Evolutionary conservation across 2,329 filamentous ascomycete species (phyloP), one percentile per base, ranked within the genome.

Genomic region (Stagonosporopsis tanaceti): DNA sequence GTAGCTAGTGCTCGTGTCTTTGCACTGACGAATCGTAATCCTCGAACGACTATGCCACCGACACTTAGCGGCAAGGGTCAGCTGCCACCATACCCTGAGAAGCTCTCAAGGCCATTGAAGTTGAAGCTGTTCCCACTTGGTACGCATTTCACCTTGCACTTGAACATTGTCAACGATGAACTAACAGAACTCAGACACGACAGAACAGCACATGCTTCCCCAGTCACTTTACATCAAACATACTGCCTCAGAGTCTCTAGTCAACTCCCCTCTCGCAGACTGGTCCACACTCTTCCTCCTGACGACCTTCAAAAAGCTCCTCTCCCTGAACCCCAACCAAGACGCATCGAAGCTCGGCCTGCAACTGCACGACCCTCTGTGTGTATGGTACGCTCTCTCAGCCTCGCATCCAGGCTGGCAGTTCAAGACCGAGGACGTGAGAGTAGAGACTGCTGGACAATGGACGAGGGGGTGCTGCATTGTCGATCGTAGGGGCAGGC

Each of bases 401-500:
- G 14, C 66, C 1, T 34, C 39, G 1, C 58, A 69, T 22, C 14
- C 59, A 0, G 53, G 47, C 0, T 80, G 78, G 79, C 60, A 72
- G 24, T 72, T 80, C 48, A 69, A 67, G 17, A 63, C 69, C n/a
- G 71, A 96, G 76, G 95, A 99, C 74, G 89, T 99, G 53, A 85
- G 95, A 20, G 82, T 99, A 38, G 95, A 99, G 79, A 96, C 93
- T 0, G 80, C 85, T 2, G 95, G 94, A 1, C 95, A 98, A 80
- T 99, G 95, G 95, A 96, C 93, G 42, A 84, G 92, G 54, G 94
- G 95, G 1, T 93, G 95, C 88, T 93, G 93, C 71, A 84, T 98
- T 30, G 81, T 93, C 38, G 95, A 99, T 80, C 83, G 87, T 34
- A 84, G 95, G 41, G 77, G 79, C 35, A 79, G 87, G 51, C 81